A percentile compares a stretch with the other conserved stretches of the same genome.
Evolutionary conservation across 257 asterid species (phyloP).

Genomic region (Lycium ferocissimum): DNA sequence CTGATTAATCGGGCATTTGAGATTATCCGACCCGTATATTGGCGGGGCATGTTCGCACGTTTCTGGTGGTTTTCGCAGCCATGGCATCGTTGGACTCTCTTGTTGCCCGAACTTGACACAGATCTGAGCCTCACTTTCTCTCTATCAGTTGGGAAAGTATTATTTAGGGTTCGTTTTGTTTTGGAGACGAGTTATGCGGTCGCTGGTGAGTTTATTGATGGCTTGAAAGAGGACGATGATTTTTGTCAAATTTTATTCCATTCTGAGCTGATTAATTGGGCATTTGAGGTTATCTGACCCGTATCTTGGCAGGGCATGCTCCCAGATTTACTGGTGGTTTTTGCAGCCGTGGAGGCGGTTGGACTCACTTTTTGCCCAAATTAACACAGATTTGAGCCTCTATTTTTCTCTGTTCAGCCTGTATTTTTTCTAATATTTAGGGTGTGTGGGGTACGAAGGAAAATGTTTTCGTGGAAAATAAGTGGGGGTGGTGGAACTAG

Average conservation of each 20-base stretch:
- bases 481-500: background rate
- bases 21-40: conserved; percentile 47
- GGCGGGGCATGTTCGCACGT: conserved; percentile 48
- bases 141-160: background rate
- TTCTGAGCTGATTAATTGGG: background rate
- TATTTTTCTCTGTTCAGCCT: too few relatives aligned
- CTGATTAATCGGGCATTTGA: background rate
- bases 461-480: too few relatives aligned
- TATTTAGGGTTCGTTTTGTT: background rate
- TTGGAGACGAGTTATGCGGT: too few relatives aligned
- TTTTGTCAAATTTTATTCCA: background rate
- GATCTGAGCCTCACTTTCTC: background rate
- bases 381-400: too few relatives aligned
- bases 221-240: background rate
- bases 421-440: too few relatives aligned
- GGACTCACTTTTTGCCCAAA: background rate
- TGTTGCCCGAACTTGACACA: background rate
- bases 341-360: conserved; percentile 33
- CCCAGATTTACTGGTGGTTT: background rate
- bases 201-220: too few relatives aligned
- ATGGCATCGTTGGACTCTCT: conserved; percentile 25
- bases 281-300: background rate
- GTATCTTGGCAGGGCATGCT: conserved; percentile 7
- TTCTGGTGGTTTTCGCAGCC: conserved; percentile 34
- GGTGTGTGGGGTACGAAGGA: too few relatives aligned